Conservation (phyloP, 768 basidiomycete genomes). For the Lactifluus rugatus region DNA sequence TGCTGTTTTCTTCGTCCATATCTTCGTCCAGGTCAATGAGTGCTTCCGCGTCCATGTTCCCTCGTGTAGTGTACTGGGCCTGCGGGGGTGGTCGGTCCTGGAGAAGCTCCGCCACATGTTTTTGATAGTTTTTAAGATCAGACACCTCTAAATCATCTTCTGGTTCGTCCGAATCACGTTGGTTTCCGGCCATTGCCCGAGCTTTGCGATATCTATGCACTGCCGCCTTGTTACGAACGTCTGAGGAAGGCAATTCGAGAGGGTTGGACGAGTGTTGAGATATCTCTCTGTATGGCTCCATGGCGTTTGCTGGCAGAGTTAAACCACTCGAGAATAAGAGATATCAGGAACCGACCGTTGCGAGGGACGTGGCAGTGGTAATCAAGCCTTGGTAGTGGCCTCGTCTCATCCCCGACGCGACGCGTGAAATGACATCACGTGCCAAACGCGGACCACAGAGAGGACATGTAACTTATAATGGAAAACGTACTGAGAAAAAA, state of each 20-base stretch:
- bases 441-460: background rate
- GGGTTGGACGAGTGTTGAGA: slow-evolving; percentile 72
- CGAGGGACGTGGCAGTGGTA: background rate
- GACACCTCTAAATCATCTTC: slow-evolving; percentile 30
- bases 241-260: slow-evolving; percentile 56
- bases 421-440: slow-evolving; percentile 9
- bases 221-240: slow-evolving; percentile 41
- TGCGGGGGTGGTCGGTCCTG: slow-evolving; percentile 20
- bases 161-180: slow-evolving; percentile 43
- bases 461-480: background rate
- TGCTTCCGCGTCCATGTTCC: slow-evolving; percentile 12
- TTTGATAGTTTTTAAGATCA: slow-evolving; percentile 39
- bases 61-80: slow-evolving; percentile 9
- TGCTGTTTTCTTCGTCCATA: slow-evolving; percentile 28
- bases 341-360: background rate
- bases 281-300: slow-evolving; percentile 35
- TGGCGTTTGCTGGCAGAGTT: slow-evolving; percentile 15
- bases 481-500: background rate
- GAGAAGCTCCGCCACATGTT: slow-evolving; percentile 40
- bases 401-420: background rate
- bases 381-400: too few species aligned
- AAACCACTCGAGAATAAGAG: background rate
- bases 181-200: slow-evolving; percentile 25
- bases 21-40: slow-evolving; percentile 42
- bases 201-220: slow-evolving; percentile 31